phyloP scores from a whole-genome alignment of 2,329 filamentous ascomycete genomes.

The Hymenoscyphus repandus region DNA sequence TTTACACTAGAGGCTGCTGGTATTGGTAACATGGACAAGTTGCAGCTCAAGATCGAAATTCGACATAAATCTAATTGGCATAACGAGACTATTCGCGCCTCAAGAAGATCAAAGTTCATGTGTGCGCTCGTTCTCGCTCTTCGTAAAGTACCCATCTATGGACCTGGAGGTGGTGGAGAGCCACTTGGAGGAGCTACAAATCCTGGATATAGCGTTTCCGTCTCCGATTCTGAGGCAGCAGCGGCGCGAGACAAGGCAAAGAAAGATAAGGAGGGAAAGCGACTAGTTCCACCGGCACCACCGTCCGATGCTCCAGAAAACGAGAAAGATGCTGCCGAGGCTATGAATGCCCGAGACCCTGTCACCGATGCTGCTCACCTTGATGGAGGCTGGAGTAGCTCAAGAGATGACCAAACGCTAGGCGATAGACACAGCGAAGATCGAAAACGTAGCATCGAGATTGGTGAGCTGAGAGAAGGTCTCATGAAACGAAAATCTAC shows the following conservation, averaged over 20 bases:
- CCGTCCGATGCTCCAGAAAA: slow-evolving; percentile 19
- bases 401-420: slow-evolving; percentile 16
- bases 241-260: slow-evolving; percentile 55
- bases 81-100: slow-evolving; percentile 75
- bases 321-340: slow-evolving; percentile 38
- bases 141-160: slow-evolving; percentile 80
- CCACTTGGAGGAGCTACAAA: slow-evolving; percentile 62
- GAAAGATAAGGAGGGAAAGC: slow-evolving; percentile 56
- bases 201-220: slow-evolving; percentile 74
- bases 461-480: slow-evolving; percentile 19
- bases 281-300: slow-evolving; percentile 51
- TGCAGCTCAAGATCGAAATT: slow-evolving; percentile 77
- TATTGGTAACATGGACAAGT: slow-evolving; percentile 81
- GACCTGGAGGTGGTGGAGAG: slow-evolving; percentile 67
- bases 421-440: not conserved
- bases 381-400: slow-evolving; percentile 26
- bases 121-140: slow-evolving; percentile 82
- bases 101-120: slow-evolving; percentile 92
- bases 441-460: slow-evolving; percentile 18
- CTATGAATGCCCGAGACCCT: slow-evolving; percentile 30
- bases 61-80: slow-evolving; percentile 92
- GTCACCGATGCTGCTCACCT: slow-evolving; percentile 14
- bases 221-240: slow-evolving; percentile 63
- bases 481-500: slow-evolving; percentile 28
- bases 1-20: slow-evolving; percentile 72